Evolutionary conservation across 352 stramenopile species (phyloP).

Genomic region (Halophytophthora polymorphica): DNA sequence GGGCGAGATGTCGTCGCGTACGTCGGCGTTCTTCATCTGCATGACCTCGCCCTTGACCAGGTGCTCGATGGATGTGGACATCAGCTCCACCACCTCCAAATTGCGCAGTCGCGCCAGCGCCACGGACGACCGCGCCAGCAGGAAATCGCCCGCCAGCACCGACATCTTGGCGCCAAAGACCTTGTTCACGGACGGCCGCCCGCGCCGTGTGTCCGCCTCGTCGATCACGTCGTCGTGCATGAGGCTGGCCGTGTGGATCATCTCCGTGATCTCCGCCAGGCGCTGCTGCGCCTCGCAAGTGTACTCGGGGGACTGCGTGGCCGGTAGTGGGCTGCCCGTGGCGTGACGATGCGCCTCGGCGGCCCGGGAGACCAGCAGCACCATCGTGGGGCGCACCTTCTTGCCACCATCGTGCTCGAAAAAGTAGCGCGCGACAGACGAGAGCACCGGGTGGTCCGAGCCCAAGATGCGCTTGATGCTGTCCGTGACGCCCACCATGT

Average conservation of each 20-base stretch:
- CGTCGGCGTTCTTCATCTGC: conserved; percentile 94
- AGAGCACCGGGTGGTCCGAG: conserved; percentile 96
- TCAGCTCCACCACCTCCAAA: conserved; percentile 95
- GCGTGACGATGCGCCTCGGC: conserved; percentile 78
- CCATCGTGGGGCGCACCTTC: conserved; percentile 97
- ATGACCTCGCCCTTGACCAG: conserved; percentile 99
- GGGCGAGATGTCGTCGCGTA: conserved; percentile 58
- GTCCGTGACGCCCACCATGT: conserved; percentile 91
- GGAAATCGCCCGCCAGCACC: conserved; percentile 97
- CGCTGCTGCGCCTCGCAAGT: conserved; percentile 69
- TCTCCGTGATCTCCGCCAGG: conserved; percentile 92
- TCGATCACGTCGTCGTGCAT: conserved; percentile 99
- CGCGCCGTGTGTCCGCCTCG: conserved; percentile 93
- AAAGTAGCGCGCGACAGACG: conserved; percentile 96
- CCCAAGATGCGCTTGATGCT: conserved; percentile 96
- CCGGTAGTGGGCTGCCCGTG: conserved; percentile 34
- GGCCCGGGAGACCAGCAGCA: conserved; percentile 92
- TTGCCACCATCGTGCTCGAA: conserved; percentile 95
- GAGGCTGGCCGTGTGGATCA: conserved; percentile 98
- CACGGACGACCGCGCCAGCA: conserved; percentile 96
- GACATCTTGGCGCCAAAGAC: conserved; percentile 99
- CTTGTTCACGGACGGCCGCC: conserved; percentile 93
- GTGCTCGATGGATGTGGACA: conserved; percentile 98
- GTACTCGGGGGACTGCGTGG: conserved; percentile 70
- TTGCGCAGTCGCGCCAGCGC: conserved; percentile 93